phyloP scores from a whole-genome alignment of 2,329 filamentous ascomycete species.

The Diaporthe eres region DNA sequence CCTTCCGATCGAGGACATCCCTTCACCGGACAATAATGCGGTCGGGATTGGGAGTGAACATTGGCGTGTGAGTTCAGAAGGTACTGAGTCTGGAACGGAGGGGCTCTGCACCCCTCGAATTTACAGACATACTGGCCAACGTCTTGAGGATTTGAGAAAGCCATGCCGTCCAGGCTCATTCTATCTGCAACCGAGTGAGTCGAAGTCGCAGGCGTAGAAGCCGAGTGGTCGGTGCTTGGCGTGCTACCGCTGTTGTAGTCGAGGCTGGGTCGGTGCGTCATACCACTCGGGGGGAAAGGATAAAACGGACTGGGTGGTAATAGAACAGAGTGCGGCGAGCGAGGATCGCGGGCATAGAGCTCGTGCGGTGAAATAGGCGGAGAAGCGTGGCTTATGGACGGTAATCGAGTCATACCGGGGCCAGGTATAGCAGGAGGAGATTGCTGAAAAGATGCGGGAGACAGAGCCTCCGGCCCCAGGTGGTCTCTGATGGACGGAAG shows the following conservation, averaged over 20 bases:
- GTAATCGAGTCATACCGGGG: slow-evolving; percentile 51
- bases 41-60: slow-evolving; percentile 75
- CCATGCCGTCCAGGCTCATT: slow-evolving; percentile 69
- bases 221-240: slow-evolving; percentile 60
- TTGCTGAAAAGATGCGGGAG: slow-evolving; percentile 45
- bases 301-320: slow-evolving; percentile 57
- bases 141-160: slow-evolving; percentile 57
- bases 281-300: slow-evolving; percentile 47
- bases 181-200: slow-evolving; percentile 60
- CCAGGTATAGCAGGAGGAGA: slow-evolving; percentile 53
- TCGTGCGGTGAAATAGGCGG: slow-evolving; percentile 67
- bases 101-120: slow-evolving; percentile 75
- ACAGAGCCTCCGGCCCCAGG: slow-evolving; percentile 46
- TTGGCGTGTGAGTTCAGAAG: slow-evolving; percentile 85
- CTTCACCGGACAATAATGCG: slow-evolving; percentile 75
- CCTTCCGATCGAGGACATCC: slow-evolving; percentile 74
- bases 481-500: slow-evolving; percentile 57
- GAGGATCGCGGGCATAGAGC: slow-evolving; percentile 58
- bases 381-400: slow-evolving; percentile 55
- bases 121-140: slow-evolving; percentile 71
- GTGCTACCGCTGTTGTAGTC: slow-evolving; percentile 62
- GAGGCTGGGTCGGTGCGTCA: slow-evolving; percentile 53
- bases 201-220: slow-evolving; percentile 58
- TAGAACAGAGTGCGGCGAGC: slow-evolving; percentile 61
- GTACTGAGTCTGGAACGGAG: slow-evolving; percentile 83